Conservation (phyloP, 305 asterid genomes). For the Fraxinus velutina region DNA sequence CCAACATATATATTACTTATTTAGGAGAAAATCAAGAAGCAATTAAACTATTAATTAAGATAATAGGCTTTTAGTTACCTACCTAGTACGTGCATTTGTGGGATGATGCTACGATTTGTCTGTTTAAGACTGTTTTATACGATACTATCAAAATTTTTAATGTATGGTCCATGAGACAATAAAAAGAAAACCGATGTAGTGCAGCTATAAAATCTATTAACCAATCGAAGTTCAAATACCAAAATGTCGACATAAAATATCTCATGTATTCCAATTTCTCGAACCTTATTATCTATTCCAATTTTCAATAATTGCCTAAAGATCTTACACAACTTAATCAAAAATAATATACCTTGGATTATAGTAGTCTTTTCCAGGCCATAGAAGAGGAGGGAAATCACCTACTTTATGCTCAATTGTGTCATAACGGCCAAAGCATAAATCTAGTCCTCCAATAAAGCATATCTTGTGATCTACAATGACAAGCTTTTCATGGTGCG, state of each 20-base stretch:
- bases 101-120: background rate
- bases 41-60: background rate
- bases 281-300: background rate
- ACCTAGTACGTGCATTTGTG: background rate
- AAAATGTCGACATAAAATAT: background rate
- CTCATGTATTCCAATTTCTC: background rate
- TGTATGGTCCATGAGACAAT: background rate
- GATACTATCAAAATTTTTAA: background rate
- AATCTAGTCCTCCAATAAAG: constrained; percentile 87
- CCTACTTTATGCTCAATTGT: constrained; percentile 71
- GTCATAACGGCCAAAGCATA: constrained; percentile 94
- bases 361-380: constrained; percentile 98
- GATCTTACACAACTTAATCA: background rate
- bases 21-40: constrained; percentile 1
- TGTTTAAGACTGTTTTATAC: background rate
- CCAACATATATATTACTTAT: background rate
- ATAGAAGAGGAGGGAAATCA: constrained; percentile 59
- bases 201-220: background rate
- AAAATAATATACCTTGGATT: constrained; percentile 67
- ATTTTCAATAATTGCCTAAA: background rate
- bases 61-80: background rate
- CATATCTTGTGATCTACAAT: constrained; percentile 75
- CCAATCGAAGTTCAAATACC: background rate
- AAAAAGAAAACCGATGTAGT: background rate
- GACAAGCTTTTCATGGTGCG: constrained; percentile 91